Base-by-base conservation (phyloP, 2,329 filamentous ascomycete genomes). In the Cordyceps farinosa region DNA sequence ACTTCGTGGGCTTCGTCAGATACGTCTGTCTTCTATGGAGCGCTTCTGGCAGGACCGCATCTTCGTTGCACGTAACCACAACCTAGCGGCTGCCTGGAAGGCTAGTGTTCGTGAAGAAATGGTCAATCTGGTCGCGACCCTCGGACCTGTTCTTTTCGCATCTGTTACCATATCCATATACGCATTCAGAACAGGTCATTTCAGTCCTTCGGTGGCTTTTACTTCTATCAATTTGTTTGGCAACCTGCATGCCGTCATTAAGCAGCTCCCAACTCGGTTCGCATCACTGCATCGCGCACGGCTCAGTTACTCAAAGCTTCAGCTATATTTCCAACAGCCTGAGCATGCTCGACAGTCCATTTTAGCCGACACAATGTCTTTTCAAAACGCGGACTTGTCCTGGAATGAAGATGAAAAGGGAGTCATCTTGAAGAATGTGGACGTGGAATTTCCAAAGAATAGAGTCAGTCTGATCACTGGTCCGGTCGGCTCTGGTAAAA, bases 401-500 rank as follows among this genome's bases (percentile, higher is more conserved):
- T 65, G 64, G 64, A 3, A 34, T 13, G 29, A 30, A 27, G 40
- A 48, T 40, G 78, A 15, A 80, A 82, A 9, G 66, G 87, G 32
- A 70, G 85, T 89, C 67, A 78, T 84, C 6, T 75, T 91, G 34
- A 80, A 81, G 51, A 77, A 87, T 67, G 69, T 90, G 58, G 83
- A 82, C 64, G 68, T 90, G 13, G 78, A 79, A 0, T 89, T 91
- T 67, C 88, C 88, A 0, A 74, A 78, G n/a, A 81, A 83, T 40
- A 84, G 88, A 67, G 74, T 91, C 6, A 90, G 83, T 40, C 81
- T 90, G 9, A 83, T 91, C 30, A 88, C 86, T 8, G 89, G 89
- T 1, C 85, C 85, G 69, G 91, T 88, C 0, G 89, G 89, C 0
- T 84, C 85, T 15, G 89, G 89, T 3, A 91, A 91, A 75, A 89